Conservation (phyloP, 2,329 filamentous ascomycete genomes). For the Pestalotiopsis fici region DNA sequence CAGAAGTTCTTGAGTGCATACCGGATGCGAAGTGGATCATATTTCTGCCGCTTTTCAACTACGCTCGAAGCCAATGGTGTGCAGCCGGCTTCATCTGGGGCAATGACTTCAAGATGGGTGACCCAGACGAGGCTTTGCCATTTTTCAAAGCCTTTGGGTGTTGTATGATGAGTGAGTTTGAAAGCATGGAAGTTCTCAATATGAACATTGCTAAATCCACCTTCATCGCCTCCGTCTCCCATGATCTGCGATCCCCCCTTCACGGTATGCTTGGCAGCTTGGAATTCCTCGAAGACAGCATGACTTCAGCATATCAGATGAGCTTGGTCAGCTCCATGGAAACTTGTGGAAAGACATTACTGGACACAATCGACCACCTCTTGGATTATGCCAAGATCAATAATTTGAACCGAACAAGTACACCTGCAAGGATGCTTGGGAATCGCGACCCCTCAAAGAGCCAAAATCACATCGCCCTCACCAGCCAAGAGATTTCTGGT, state of each 20-base stretch:
- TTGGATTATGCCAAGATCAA: constrained; percentile 58
- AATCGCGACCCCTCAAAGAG: constrained; percentile 10
- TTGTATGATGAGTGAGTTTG: constrained; percentile 58
- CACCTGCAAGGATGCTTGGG: not conserved
- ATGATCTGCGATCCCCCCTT: constrained; percentile 62
- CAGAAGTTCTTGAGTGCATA: constrained; percentile 34
- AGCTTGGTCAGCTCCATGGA: constrained; percentile 51
- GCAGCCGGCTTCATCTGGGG: constrained; percentile 7
- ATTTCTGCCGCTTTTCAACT: constrained; percentile 36
- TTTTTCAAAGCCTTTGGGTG: constrained; percentile 52
- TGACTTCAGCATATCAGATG: constrained; percentile 44
- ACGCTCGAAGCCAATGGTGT: constrained; percentile 29
- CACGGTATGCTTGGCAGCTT: constrained; percentile 59
- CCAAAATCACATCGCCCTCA: not conserved
- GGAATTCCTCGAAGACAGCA: constrained; percentile 55
- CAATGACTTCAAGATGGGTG: not conserved
- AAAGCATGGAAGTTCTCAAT: constrained; percentile 37
- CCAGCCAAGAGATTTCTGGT: constrained; percentile 20
- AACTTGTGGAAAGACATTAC: constrained; percentile 49
- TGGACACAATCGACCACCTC: constrained; percentile 55
- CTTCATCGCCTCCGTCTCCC: constrained; percentile 59
- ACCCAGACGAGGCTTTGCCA: constrained; percentile 35
- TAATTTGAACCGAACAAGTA: constrained; percentile 11
- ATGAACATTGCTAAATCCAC: constrained; percentile 54
- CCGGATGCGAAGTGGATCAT: constrained; percentile 33